These are phyloP conservation scores for Coniferiporia sulphurascens DNA, from an alignment of 1,284 basidiomycete genomes.

Conservation along the genomic window DNA sequence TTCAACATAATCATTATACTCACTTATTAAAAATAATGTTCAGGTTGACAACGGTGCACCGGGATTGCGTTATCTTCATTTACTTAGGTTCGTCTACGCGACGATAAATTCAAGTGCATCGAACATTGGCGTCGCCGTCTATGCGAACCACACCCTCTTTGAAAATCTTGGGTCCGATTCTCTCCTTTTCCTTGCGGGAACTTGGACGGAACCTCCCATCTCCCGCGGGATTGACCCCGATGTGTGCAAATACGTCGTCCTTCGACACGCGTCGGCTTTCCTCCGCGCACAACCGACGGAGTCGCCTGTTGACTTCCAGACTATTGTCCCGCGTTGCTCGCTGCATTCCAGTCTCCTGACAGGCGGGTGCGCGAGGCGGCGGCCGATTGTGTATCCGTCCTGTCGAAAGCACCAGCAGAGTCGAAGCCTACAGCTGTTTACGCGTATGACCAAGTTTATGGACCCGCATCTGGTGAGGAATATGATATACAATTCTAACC, in stretches of 20 bases:
- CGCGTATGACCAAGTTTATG: slow-evolving; percentile 82
- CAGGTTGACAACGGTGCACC: slow-evolving; percentile 26
- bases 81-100: slow-evolving; percentile 62
- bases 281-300: slow-evolving; percentile 62
- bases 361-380: slow-evolving; percentile 55
- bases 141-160: slow-evolving; percentile 65
- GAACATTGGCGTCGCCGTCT: slow-evolving; percentile 43
- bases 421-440: slow-evolving; percentile 61
- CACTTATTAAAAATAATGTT: neutral
- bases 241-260: slow-evolving; percentile 38
- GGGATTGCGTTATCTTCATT: slow-evolving; percentile 43
- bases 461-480: slow-evolving; percentile 52
- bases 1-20: neutral
- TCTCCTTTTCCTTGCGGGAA: slow-evolving; percentile 75
- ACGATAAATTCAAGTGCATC: slow-evolving; percentile 45
- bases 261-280: slow-evolving; percentile 71
- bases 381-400: slow-evolving; percentile 54
- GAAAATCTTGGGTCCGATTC: slow-evolving; percentile 63
- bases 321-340: slow-evolving; percentile 76
- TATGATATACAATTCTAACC: neutral
- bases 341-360: slow-evolving; percentile 55
- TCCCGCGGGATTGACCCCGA: neutral
- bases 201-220: slow-evolving; percentile 45
- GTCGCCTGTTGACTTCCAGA: slow-evolving; percentile 79
- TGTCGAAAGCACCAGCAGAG: slow-evolving; percentile 38